These are phyloP conservation scores for Gillenia trifoliata DNA, from an alignment of 306 rosid genomes.

Conservation along the genomic window DNA sequence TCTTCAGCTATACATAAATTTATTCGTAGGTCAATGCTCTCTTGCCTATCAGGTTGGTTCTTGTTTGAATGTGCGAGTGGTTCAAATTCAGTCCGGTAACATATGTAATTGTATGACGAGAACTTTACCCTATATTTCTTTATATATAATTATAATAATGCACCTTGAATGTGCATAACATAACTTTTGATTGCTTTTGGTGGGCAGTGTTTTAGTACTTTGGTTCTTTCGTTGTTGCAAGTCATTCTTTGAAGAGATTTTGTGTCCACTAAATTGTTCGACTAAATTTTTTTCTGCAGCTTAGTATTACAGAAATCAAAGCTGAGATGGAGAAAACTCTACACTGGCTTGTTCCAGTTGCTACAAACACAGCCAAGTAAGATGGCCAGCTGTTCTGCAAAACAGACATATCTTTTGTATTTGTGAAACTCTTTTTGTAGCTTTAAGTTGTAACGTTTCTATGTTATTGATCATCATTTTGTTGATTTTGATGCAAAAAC, in stretches of 20 bases:
- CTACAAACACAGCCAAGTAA: constrained; percentile 88
- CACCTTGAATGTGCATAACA: neutral
- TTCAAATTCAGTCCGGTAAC: neutral
- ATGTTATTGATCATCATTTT: constrained; percentile 20
- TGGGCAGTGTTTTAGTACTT: neutral
- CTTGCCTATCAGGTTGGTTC: neutral
- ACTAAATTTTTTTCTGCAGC: constrained; percentile 43
- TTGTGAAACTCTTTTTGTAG: constrained; percentile 1
- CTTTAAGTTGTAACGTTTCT: constrained; percentile 4
- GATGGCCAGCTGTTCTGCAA: constrained; percentile 24
- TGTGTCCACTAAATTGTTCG: neutral
- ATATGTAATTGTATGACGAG: neutral
- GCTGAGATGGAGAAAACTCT: constrained; percentile 85
- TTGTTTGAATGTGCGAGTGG: neutral
- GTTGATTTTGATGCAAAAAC: constrained; percentile 29
- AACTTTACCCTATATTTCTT: neutral
- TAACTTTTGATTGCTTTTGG: neutral
- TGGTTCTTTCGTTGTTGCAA: constrained; percentile 2
- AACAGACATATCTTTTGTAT: constrained; percentile 3
- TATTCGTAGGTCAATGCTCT: neutral
- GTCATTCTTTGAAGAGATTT: neutral
- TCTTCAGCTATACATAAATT: neutral
- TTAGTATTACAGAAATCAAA: constrained; percentile 57
- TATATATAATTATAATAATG: neutral
- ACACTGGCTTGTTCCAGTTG: constrained; percentile 78